phyloP scores from a whole-genome alignment of 2,329 filamentous ascomycete genomes.

The Neofusicoccum sp. region DNA sequence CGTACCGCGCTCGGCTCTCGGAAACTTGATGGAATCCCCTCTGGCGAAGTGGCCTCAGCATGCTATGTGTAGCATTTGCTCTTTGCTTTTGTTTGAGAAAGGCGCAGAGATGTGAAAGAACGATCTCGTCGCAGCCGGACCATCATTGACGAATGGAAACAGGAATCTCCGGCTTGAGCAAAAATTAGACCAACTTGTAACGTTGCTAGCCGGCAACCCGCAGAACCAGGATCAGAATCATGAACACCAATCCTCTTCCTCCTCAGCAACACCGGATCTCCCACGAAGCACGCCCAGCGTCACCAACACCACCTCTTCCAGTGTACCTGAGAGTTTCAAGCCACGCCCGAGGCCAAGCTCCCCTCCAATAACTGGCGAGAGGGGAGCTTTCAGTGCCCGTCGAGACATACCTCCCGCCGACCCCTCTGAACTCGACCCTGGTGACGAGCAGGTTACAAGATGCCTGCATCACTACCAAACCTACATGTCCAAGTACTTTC shows the following conservation, averaged over 20 bases:
- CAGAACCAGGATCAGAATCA: not conserved
- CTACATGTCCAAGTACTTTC: constrained; percentile 18
- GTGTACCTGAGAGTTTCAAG: not conserved
- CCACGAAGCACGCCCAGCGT: not conserved
- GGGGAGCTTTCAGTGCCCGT: constrained; percentile 10
- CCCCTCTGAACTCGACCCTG: constrained; percentile 7
- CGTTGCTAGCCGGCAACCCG: constrained; percentile 11
- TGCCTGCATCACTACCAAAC: constrained; percentile 18
- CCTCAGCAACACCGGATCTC: constrained; percentile 15
- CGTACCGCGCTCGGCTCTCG: too few species aligned
- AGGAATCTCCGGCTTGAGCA: constrained; percentile 18
- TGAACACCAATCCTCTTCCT: not conserved
- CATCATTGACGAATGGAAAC: not conserved
- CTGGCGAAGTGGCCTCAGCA: too few species aligned
- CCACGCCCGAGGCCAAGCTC: not conserved
- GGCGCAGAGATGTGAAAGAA: not conserved
- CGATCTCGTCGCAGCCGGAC: not conserved
- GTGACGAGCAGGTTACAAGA: not conserved
- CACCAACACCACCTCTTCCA: not conserved
- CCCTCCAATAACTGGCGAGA: constrained; percentile 8
- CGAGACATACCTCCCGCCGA: not conserved
- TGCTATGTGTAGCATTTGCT: too few species aligned
- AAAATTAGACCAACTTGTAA: constrained; percentile 19
- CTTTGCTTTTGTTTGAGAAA: not conserved
- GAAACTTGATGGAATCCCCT: too few species aligned